These are phyloP conservation scores for Isabelozyma gotoi DNA, from an alignment of 805 yeast species.

Conservation along the genomic window DNA sequence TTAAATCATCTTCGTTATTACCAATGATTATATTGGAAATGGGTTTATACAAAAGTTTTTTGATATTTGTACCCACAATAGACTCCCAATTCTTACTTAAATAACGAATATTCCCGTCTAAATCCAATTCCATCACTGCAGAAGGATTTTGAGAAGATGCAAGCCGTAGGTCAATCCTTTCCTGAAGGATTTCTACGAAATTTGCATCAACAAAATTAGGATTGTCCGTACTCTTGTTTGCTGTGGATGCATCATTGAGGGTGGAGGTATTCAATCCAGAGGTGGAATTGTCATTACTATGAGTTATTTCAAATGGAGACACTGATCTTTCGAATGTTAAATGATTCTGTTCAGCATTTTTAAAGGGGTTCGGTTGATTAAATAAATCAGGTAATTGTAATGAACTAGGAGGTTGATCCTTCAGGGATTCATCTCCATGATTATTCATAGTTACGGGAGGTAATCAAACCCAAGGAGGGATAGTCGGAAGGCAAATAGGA, in stretches of 20 bases:
- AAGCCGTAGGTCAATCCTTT: slow-evolving; percentile 52
- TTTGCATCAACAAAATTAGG: slow-evolving; percentile 6
- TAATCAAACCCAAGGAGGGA: background rate
- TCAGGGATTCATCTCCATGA: background rate
- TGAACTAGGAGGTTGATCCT: background rate
- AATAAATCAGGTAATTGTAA: background rate
- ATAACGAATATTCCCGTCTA: slow-evolving; percentile 76
- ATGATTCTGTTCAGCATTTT: background rate
- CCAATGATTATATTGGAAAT: slow-evolving; percentile 68
- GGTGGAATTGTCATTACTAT: slow-evolving; percentile 1
- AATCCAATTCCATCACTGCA: slow-evolving; percentile 78
- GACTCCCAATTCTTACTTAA: slow-evolving; percentile 76
- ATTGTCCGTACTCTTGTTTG: slow-evolving; percentile 1
- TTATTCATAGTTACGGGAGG: background rate
- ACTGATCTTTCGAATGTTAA: slow-evolving; percentile 26
- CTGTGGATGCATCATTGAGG: background rate
- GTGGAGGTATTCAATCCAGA: background rate
- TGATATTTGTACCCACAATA: slow-evolving; percentile 66
- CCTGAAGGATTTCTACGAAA: slow-evolving; percentile 27
- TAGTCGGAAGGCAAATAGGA: too few relatives aligned
- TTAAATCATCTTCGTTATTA: slow-evolving; percentile 54
- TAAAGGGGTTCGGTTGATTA: background rate
- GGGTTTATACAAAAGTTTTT: slow-evolving; percentile 55
- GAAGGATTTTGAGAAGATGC: slow-evolving; percentile 74
- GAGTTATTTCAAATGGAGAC: slow-evolving; percentile 30